Evolutionary conservation across 768 basidiomycete species (phyloP).

Genomic region (Kwoniella botswanensis): DNA sequence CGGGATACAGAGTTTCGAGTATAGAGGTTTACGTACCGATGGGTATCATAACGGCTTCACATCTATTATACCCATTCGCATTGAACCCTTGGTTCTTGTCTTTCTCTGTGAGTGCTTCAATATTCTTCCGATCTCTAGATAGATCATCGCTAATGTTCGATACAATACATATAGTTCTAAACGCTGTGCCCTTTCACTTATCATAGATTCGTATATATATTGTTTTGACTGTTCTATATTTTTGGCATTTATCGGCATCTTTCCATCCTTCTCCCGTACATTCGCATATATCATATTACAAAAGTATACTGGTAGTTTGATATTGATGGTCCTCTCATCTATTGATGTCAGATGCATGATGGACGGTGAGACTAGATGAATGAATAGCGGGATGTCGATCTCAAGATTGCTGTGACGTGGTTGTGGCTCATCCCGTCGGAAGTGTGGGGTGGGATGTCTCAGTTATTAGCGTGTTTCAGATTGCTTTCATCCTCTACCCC

Average conservation of each 20-base stretch:
- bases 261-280: neutral
- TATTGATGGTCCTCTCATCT: neutral
- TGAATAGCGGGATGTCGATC: too few species aligned
- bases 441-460: neutral
- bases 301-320: neutral
- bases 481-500: neutral
- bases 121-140: neutral
- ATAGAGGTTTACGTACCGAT: slow-evolving; percentile 81
- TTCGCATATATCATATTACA: neutral
- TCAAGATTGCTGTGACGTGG: too few species aligned
- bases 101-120: slow-evolving; percentile 39
- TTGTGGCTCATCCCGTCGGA: neutral
- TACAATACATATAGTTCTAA: neutral
- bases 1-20: slow-evolving; percentile 69
- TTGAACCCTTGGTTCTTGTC: slow-evolving; percentile 66
- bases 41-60: slow-evolving; percentile 61
- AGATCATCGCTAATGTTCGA: too few species aligned
- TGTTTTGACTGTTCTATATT: neutral
- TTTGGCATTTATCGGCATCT: neutral
- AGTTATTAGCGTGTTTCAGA: slow-evolving; percentile 1
- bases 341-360: too few species aligned
- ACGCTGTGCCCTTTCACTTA: neutral
- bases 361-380: neutral
- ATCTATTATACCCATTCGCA: slow-evolving; percentile 68
- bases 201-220: neutral